Conservation (phyloP, 148 eudicot species). For the Nepenthes mirabilis region DNA sequence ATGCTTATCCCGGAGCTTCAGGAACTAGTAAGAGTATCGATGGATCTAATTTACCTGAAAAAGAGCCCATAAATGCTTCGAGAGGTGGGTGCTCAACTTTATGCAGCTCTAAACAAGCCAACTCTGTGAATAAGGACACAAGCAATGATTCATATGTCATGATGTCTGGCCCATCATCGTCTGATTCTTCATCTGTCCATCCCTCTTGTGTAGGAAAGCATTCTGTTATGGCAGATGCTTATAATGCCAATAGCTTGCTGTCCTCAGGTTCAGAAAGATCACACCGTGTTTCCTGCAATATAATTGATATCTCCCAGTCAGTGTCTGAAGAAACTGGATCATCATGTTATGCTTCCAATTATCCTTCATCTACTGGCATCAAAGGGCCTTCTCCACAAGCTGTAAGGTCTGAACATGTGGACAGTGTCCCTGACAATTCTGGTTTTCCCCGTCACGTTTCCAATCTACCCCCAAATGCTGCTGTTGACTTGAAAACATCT, state of each 20-base stretch:
- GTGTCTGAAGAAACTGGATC: neutral
- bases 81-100: constrained; percentile 12
- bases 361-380: constrained; percentile 13
- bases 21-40: constrained; percentile 20
- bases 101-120: constrained; percentile 11
- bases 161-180: constrained; percentile 7
- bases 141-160: constrained; percentile 6
- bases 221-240: constrained; percentile 7
- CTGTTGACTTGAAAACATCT: constrained; percentile 26
- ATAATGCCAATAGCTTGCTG: constrained; percentile 4
- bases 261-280: constrained; percentile 14
- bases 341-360: constrained; percentile 6
- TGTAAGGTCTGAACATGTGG: constrained; percentile 17
- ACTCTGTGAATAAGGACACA: constrained; percentile 8
- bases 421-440: constrained; percentile 4
- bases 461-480: constrained; percentile 6
- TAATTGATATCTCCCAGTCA: constrained; percentile 1
- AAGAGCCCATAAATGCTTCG: constrained; percentile 9
- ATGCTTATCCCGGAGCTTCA: constrained; percentile 10
- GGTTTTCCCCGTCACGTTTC: constrained; percentile 14
- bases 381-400: constrained; percentile 12
- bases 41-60: constrained; percentile 13
- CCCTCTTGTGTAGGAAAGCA: constrained; percentile 5
- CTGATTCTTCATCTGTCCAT: constrained; percentile 2
- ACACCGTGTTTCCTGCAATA: constrained; percentile 5